Conservation (phyloP, 495 filamentous ascomycete species). For the Aspergillus diversus region DNA sequence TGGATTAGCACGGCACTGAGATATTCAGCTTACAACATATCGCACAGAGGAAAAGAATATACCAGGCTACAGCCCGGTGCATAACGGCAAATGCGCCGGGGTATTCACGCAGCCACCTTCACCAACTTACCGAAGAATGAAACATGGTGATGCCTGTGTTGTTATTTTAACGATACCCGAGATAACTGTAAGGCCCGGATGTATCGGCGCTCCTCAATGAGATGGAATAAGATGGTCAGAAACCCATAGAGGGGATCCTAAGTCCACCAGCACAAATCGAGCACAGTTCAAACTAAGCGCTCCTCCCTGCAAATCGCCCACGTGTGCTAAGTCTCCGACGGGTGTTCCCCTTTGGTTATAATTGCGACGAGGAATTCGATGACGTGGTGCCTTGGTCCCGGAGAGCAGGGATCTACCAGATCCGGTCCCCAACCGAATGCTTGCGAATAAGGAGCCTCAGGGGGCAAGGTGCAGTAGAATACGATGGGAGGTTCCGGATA, state of each 20-base stretch:
- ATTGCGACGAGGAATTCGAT: background rate
- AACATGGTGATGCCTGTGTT: constrained; percentile 37
- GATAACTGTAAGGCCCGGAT: background rate
- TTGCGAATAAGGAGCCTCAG: background rate
- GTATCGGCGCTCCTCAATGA: background rate
- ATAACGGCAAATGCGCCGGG: background rate
- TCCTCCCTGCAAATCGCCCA: background rate
- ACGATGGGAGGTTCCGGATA: background rate
- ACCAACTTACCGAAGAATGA: constrained; percentile 41
- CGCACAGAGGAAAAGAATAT: background rate
- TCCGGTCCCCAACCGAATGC: background rate
- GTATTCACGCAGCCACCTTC: background rate
- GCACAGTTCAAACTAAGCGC: background rate
- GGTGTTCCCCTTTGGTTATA: background rate
- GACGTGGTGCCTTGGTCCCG: background rate
- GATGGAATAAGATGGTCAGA: constrained; percentile 4
- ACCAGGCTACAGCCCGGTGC: background rate
- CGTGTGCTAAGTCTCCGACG: background rate
- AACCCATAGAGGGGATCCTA: background rate
- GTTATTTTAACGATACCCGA: constrained; percentile 4
- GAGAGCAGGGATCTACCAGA: background rate
- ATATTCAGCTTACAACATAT: background rate
- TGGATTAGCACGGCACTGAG: background rate
- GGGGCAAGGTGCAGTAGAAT: background rate
- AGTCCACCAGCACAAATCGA: background rate